Evolutionary conservation across 2,329 filamentous ascomycete species (phyloP), one percentile per base, ranked within the genome.

Genomic region (Huntiella abstrusa): DNA sequence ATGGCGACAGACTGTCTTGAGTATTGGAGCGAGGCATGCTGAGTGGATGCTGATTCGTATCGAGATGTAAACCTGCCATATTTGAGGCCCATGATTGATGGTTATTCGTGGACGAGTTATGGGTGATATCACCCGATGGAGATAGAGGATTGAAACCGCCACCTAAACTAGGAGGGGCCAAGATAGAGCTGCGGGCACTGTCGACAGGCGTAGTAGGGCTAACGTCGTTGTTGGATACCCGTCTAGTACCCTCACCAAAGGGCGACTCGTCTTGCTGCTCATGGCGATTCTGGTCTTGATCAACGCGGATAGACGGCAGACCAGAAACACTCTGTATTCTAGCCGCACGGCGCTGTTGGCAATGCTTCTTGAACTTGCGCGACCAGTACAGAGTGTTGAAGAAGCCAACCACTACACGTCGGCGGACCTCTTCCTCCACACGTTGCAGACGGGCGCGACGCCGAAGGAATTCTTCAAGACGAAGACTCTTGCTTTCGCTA

Each of bases 351-450:
- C 86, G 86, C 49, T 68, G 69, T 34, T 86, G 77, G 58, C 84
- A 69, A 49, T 78, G 72, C 45, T 77, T 77, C 54, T 83, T 79
- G 68, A 95, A 95, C 53, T 75, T 72, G 39, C 87, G 77, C 36
- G 80, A 77, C 77, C 84, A 94, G 63, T 88, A 87, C 64, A 91
- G 62, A 11, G 87, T 96, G 59, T 96, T 83, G 61, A 98, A 96
- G 65, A 98, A 98, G 36, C 87, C 86, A 38, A 91, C 73, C 7
- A 98, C 91, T 22, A 87, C 77, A 52, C 88, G 83, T 49, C 92
- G 77, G 49, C 85, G 81, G 38, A 96, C 85, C 54, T 91, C 85
- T 61, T 98, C 88, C 55, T 98, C 85, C 1, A 98, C 88, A 51
- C 88, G 80, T 59, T 96, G 88, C 41, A 98, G 69, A 45, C 88